Base-by-base conservation (phyloP, 2,329 filamentous ascomycete genomes). In the Cladosporium sp. region DNA sequence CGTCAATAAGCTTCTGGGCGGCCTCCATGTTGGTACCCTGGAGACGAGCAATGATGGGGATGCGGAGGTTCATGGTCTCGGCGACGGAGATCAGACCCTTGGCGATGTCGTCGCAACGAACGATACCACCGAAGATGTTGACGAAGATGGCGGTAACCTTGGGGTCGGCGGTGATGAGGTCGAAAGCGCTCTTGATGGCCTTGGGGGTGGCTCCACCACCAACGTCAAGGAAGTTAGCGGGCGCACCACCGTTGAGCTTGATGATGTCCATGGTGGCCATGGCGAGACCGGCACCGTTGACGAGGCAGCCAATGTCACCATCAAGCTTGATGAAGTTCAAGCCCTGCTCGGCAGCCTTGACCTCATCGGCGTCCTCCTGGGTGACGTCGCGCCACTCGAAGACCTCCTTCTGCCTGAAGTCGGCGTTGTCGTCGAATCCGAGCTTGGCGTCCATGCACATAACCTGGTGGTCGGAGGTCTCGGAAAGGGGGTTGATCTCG, bases 261-360 rank as follows among this genome's bases (percentile, higher is more conserved):
- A 99, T 99, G 81, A 99, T 98, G 82, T 99, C 95, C 95, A 99
- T 99, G 79, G 95, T 99, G 70, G 95, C 95, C 95, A 99, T 99
- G 82, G 95, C 95, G 72, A 99, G 91, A 84, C 95, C 95, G 76
- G 95, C 95, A 79, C 95, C 95, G 84, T 99, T 99, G 84, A 99
- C 95, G 67, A 98, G 86, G 85, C 95, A 99, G 82, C 95, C 95
- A 79, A 99, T 99, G 79, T 99, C 95, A 79, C 95, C 95, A 78
- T 98, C 95, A 68, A 99, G 90, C 88, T 99, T 99, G 87, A 99
- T 99, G 85, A 99, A 99, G 89, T 99, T 99, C 73, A 99, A 88
- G 76, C 92, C 92, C 72, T 83, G 93, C 86, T 96, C 85, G 76
- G 93, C 93, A 75, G 95, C 95, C 83, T 94, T 94, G 76, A 99